Conservation (phyloP, 2,329 filamentous ascomycete genomes). For the Cladophialophora yegresii region DNA sequence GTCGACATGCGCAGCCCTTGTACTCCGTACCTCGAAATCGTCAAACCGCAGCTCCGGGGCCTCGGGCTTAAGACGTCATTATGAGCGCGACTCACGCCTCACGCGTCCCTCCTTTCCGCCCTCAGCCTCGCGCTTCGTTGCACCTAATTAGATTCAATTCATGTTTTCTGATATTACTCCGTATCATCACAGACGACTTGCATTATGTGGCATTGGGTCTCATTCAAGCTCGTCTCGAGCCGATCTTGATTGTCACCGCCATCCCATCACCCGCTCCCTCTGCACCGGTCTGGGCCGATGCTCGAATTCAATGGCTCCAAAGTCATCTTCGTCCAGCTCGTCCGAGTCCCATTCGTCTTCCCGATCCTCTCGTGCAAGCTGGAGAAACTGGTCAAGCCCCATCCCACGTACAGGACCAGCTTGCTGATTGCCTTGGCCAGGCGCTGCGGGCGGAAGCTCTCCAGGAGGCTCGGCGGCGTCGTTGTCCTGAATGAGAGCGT, state of each 20-base stretch:
- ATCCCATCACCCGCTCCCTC: slow-evolving; percentile 9
- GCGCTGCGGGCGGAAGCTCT: slow-evolving; percentile 27
- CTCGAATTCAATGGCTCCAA: slow-evolving; percentile 13
- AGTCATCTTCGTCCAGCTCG: slow-evolving; percentile 51
- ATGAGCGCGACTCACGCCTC: background rate
- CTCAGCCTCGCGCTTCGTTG: background rate
- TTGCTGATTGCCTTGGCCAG: slow-evolving; percentile 34
- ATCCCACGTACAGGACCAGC: slow-evolving; percentile 28
- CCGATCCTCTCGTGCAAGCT: slow-evolving; percentile 55
- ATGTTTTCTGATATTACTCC: background rate
- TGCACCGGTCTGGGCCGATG: background rate
- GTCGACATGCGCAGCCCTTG: no score
- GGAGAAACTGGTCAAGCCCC: slow-evolving; percentile 55
- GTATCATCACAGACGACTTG: background rate
- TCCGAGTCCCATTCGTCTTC: slow-evolving; percentile 64
- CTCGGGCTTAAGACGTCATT: background rate
- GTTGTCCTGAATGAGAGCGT: slow-evolving; percentile 5
- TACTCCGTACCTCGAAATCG: no score
- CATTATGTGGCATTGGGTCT: background rate
- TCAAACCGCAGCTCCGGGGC: background rate
- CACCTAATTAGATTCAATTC: background rate
- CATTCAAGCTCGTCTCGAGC: background rate
- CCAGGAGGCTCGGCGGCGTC: slow-evolving; percentile 9
- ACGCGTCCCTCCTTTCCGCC: background rate
- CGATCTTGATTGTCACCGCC: slow-evolving; percentile 9